Percentiles rank a stretch among this genome's conserved stretches.
phyloP scores from a whole-genome alignment of 2,329 filamentous ascomycete genomes.

The Lachnellula hyalina region DNA sequence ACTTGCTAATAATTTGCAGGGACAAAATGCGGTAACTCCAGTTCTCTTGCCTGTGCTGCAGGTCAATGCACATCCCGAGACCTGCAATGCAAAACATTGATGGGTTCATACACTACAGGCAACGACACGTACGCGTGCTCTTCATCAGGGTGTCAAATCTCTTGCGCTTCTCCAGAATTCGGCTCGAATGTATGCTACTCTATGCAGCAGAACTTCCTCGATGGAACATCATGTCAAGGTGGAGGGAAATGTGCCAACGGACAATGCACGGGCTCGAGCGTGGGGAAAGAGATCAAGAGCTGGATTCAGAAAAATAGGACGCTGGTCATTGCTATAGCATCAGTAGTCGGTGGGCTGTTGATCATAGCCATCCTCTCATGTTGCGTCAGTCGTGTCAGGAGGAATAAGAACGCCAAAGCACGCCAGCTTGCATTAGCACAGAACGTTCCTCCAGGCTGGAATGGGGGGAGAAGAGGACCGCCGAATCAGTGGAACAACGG shows the following conservation, averaged over 20 bases:
- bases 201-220: constrained; percentile 86
- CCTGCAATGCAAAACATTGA: constrained; percentile 78
- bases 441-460: constrained; percentile 12
- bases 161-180: constrained; percentile 66
- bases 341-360: constrained; percentile 66
- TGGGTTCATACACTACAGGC: constrained; percentile 66
- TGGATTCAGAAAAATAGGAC: constrained; percentile 76
- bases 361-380: constrained; percentile 66
- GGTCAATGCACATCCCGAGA: constrained; percentile 93
- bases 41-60: constrained; percentile 68
- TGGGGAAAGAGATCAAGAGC: constrained; percentile 62
- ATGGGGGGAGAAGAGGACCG: background rate
- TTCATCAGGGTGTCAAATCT: constrained; percentile 65
- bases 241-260: constrained; percentile 78
- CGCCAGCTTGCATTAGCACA: background rate
- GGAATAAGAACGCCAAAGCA: constrained; percentile 10
- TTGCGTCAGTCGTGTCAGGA: constrained; percentile 49
- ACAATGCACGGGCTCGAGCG: constrained; percentile 64
- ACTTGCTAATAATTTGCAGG: constrained; percentile 31
- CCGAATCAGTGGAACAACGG: background rate
- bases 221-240: constrained; percentile 79
- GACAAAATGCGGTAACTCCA: constrained; percentile 57
- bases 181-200: constrained; percentile 61
- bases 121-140: constrained; percentile 81
- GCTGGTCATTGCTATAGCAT: constrained; percentile 75